Evolutionary conservation across 345 rosid genomes (phyloP), one percentile per base, ranked within the genome.

Genomic region (Arabis alpina): DNA sequence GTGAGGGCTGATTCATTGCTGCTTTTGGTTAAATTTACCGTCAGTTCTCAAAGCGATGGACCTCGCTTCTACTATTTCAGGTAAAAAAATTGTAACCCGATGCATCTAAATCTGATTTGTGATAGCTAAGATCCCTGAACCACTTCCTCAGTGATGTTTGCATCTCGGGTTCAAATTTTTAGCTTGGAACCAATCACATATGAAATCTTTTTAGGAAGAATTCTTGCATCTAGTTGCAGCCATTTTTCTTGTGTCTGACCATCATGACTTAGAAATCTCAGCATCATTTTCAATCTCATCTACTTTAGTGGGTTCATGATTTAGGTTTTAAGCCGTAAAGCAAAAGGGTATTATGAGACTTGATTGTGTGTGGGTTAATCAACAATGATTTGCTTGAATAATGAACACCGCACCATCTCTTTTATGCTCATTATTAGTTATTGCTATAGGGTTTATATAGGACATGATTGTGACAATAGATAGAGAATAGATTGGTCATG

Each of bases 401-500:
- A 39, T 65, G 47, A 57, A 41, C 56, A 55, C 10, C 15, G 3
- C 28, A 32, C 32, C n/a, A 10, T 65, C 44, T 56, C 60, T 65
- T 49, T 28, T 65, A 41, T 30, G 45, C 27, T 32, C 28, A 15
- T 13, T 43, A 36, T 61, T 32, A 71, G 47, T 14, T 61, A 43
- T 8, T 48, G 61, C 5, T 34, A 65, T 8, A 24, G 42, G 55
- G 39, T 7, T 40, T 57, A 32, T 32, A 66, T 28, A 59, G 39
- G 66, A 73, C 32, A 57, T 57, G 66, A 73, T 66, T 66, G 66
- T 23, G 66, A 73, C 72, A 66, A 23, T 49, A 30, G 66, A 72
- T 54, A 23, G 70, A 62, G 40, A 44, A 62, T 63, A 39, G 30
- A 32, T 59, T 66, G 63, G 65, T 45, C 68, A 74, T 74, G 68